These are phyloP conservation scores for Corymbia citriodora DNA, from an alignment of 441 rosid species.

Conservation along the genomic window DNA sequence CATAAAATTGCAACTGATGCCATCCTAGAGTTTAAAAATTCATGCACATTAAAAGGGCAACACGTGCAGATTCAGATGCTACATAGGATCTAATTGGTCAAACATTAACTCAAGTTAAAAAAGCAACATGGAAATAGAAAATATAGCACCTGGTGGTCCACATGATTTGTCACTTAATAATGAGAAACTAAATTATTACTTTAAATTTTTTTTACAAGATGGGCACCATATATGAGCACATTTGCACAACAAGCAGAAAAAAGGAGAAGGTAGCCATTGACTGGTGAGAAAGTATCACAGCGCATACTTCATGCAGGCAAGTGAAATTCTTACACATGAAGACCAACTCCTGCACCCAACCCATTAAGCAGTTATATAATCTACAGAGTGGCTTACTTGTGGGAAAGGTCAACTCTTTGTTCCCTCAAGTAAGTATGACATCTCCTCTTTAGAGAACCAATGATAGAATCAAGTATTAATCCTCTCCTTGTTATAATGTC, in stretches of 20 bases:
- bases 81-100: background rate
- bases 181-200: background rate
- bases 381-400: slow-evolving; percentile 52
- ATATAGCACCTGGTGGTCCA: background rate
- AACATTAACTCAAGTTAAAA: background rate
- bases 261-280: background rate
- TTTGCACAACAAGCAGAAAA: background rate
- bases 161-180: background rate
- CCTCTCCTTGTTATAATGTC: slow-evolving; percentile 51
- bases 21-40: background rate
- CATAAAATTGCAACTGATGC: background rate
- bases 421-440: slow-evolving; percentile 24
- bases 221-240: background rate
- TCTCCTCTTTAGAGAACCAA: slow-evolving; percentile 41
- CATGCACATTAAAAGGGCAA: background rate
- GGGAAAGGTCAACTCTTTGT: slow-evolving; percentile 28
- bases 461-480: slow-evolving; percentile 37
- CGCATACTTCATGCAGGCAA: background rate
- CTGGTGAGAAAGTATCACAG: background rate
- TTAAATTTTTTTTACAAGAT: background rate
- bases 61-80: background rate
- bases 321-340: background rate
- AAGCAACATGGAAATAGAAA: background rate
- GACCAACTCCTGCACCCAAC: background rate
- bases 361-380: background rate